Conservation (phyloP, 768 basidiomycete species). For the Pholiota microspora region DNA sequence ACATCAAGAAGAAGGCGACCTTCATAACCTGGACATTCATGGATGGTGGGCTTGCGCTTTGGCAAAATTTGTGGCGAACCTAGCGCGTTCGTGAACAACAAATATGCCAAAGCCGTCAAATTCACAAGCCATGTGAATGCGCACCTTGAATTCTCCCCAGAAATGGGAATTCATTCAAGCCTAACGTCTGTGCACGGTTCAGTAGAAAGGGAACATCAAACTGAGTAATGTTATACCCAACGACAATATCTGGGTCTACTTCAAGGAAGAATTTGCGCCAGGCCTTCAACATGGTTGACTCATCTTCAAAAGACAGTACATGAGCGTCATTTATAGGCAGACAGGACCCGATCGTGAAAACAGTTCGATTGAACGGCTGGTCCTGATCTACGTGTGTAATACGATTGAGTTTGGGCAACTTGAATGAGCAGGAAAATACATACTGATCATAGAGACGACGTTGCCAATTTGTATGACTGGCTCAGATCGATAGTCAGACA, state of each 20-base stretch:
- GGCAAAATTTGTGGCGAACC: slow-evolving; percentile 54
- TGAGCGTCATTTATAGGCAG: slow-evolving; percentile 89
- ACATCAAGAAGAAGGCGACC: slow-evolving; percentile 91
- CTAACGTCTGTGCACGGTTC: slow-evolving; percentile 77
- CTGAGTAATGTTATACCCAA: slow-evolving; percentile 89
- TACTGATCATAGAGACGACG: slow-evolving; percentile 93
- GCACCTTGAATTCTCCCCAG: slow-evolving; percentile 72
- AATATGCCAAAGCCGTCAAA: background rate
- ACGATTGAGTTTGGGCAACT: background rate
- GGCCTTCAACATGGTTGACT: slow-evolving; percentile 62
- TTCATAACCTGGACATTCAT: slow-evolving; percentile 44
- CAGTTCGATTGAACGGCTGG: slow-evolving; percentile 86
- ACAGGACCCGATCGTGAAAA: slow-evolving; percentile 91
- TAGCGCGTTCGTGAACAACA: slow-evolving; percentile 33
- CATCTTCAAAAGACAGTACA: slow-evolving; percentile 76
- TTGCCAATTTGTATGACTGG: slow-evolving; percentile 96
- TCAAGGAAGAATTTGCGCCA: slow-evolving; percentile 86
- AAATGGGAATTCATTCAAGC: slow-evolving; percentile 57
- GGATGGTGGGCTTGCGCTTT: slow-evolving; percentile 84
- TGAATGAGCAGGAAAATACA: background rate
- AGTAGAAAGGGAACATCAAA: slow-evolving; percentile 95
- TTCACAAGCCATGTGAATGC: slow-evolving; percentile 7
- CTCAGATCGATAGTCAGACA: slow-evolving; percentile 79
- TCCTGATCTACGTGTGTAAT: slow-evolving; percentile 60
- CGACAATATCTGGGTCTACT: slow-evolving; percentile 91